Conservation (phyloP, 441 rosid species). For the Croton setiger region DNA sequence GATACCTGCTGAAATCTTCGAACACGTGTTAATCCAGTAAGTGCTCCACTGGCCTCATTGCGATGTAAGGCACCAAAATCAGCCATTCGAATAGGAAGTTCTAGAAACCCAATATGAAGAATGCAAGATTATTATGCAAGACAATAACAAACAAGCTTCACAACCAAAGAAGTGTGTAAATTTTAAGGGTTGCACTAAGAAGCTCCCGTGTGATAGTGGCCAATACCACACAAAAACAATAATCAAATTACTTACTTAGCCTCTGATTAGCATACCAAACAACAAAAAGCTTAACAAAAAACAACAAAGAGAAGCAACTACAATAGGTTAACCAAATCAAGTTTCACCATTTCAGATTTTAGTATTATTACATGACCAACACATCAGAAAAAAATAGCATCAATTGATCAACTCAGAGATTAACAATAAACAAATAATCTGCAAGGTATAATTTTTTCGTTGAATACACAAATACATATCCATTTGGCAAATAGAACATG, state of each 20-base stretch:
- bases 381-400: background rate
- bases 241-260: constrained; percentile 5
- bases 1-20: constrained; percentile 96
- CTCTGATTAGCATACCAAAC: background rate
- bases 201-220: background rate
- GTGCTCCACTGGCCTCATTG: constrained; percentile 99
- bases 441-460: background rate
- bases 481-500: background rate
- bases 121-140: constrained; percentile 5
- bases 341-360: too few relatives aligned
- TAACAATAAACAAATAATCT: background rate
- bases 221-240: background rate
- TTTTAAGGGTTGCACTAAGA: background rate
- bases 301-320: background rate
- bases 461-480: background rate
- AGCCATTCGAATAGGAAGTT: constrained; percentile 90
- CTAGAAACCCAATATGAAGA: constrained; percentile 32
- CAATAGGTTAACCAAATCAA: background rate
- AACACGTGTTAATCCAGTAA: constrained; percentile 95
- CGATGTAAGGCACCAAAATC: constrained; percentile 98
- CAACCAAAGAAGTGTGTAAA: background rate
- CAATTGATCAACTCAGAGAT: background rate
- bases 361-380: background rate
- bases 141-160: background rate
- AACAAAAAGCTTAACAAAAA: background rate